Evolutionary conservation across 2,329 filamentous ascomycete genomes (phyloP), one percentile per base, ranked within the genome.

Genomic region (Botrytis fragariae): DNA sequence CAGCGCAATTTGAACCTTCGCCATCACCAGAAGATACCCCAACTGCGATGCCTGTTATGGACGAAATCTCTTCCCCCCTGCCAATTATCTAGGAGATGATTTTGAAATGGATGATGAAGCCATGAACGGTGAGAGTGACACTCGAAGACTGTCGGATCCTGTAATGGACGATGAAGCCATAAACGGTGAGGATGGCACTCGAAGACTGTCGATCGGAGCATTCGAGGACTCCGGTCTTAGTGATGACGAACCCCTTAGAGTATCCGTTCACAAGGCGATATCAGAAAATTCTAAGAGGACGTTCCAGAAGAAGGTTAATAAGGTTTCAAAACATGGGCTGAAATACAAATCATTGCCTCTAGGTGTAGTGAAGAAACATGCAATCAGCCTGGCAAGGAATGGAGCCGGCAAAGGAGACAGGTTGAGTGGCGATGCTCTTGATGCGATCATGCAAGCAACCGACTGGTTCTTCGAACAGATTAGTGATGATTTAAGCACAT

Each of bases 401-500:
- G 88, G 90, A 62, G 90, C 90, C 32, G 85, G 87, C 16, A 87
- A 87, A 77, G 93, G 91, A 77, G 84, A 88, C 8, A 93, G 91
- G 76, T 88, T 97, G 64, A 90, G 87, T 73, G 89, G 92, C 63
- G 93, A 96, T 69, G 91, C 92, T 2, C 84, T 97, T 54, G 87
- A 88, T 44, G 91, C 91, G 7, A 89, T 97, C 71, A 90, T 91
- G 79, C 91, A 94, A 80, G 93, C 94, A 0, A 93, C 93, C 4
- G 93, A 97, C 75, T 96, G 93, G 92, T 97, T 94, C 82, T 97
- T 97, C 81, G 93, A 97, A 83, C 94, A 97, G 82, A 85, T 93
- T 3, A 90, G 92, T 65, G 92, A 94, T 74, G 94, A 97, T 80
- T 83, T 97, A 72, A 88, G 89, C 20, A 91, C 90, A 3, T 97